These are phyloP conservation scores for Castanea crenata DNA, from an alignment of 306 rosid species.

Conservation along the genomic window DNA sequence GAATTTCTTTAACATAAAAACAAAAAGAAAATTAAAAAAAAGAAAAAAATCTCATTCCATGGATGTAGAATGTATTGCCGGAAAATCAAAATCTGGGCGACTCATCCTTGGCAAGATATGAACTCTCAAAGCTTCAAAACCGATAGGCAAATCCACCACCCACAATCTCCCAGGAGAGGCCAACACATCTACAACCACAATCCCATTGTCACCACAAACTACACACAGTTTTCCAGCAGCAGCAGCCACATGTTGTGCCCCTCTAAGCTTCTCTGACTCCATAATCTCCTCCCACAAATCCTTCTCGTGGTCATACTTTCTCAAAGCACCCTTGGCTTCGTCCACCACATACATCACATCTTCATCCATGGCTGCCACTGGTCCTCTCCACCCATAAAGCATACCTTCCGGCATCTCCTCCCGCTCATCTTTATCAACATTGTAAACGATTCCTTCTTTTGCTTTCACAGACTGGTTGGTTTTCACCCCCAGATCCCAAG, in stretches of 20 bases:
- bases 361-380: constrained; percentile 87
- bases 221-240: constrained; percentile 55
- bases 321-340: constrained; percentile 47
- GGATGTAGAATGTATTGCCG: not conserved
- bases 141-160: constrained; percentile 50
- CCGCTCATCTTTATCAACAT: constrained; percentile 55
- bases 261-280: constrained; percentile 37
- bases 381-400: constrained; percentile 80
- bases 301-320: constrained; percentile 32
- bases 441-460: constrained; percentile 63
- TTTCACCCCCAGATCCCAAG: no score
- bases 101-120: no score
- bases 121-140: constrained; percentile 58
- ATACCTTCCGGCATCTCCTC: constrained; percentile 76
- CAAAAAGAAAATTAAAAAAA: not conserved
- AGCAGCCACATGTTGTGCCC: constrained; percentile 67
- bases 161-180: constrained; percentile 29
- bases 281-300: constrained; percentile 61
- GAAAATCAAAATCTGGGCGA: not conserved
- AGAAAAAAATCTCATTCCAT: not conserved
- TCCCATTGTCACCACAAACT: constrained; percentile 35
- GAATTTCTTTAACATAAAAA: no score
- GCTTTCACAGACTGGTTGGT: no score
- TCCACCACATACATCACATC: constrained; percentile 68
- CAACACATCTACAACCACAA: constrained; percentile 57